These are phyloP conservation scores for Zygoascus bituminiphila DNA, from an alignment of 805 yeast species.

Conservation along the genomic window DNA sequence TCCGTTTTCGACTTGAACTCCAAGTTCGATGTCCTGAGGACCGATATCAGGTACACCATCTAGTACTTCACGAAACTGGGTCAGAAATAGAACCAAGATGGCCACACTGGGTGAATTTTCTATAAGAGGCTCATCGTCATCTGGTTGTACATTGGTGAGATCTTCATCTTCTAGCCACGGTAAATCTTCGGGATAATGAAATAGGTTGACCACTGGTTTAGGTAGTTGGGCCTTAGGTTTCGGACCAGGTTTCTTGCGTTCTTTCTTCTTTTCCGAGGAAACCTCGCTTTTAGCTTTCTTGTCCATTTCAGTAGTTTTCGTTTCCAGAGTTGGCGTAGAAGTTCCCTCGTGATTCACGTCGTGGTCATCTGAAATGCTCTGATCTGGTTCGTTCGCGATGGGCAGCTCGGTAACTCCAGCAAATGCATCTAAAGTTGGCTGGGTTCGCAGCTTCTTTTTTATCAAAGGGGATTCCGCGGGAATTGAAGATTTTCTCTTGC, in stretches of 20 bases:
- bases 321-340: neutral
- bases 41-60: slow-evolving; percentile 28
- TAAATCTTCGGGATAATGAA: slow-evolving; percentile 26
- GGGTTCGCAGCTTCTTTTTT: slow-evolving; percentile 5
- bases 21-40: slow-evolving; percentile 36
- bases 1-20: slow-evolving; percentile 16
- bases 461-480: neutral
- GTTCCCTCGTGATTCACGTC: neutral
- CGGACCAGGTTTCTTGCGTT: neutral
- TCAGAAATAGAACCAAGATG: slow-evolving; percentile 24
- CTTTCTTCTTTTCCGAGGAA: neutral
- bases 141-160: slow-evolving; percentile 21
- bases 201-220: slow-evolving; percentile 8
- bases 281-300: neutral
- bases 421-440: slow-evolving; percentile 8
- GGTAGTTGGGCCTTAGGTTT: neutral
- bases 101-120: slow-evolving; percentile 24
- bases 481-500: neutral
- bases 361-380: neutral
- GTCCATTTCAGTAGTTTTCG: neutral
- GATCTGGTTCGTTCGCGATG: no score
- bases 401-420: no score
- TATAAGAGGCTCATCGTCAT: slow-evolving; percentile 12
- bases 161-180: slow-evolving; percentile 20
- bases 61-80: slow-evolving; percentile 23